Conservation (phyloP, 108 stramenopile species). For the Discostella pseudostelligera region DNA sequence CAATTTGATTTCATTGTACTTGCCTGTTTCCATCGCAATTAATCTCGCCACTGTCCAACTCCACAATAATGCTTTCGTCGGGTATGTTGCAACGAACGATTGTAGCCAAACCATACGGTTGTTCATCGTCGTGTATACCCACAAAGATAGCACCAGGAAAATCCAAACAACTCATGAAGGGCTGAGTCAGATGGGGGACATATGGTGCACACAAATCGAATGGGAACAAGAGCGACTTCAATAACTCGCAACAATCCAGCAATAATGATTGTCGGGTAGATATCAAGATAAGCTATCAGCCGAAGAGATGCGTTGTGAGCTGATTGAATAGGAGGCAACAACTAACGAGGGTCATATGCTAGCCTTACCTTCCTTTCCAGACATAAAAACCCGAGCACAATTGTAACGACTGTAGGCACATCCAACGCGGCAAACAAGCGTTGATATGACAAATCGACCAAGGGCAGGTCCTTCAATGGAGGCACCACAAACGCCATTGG, state of each 20-base stretch:
- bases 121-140: constrained; percentile 82
- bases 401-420: constrained; percentile 80
- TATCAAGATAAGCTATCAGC: constrained; percentile 66
- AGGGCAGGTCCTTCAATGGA: constrained; percentile 76
- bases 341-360: neutral
- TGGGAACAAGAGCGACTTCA: constrained; percentile 79
- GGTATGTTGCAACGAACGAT: constrained; percentile 61
- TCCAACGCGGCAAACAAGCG: constrained; percentile 76
- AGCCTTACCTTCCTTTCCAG: constrained; percentile 71
- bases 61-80: constrained; percentile 82
- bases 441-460: constrained; percentile 71
- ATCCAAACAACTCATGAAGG: constrained; percentile 79
- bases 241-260: constrained; percentile 79
- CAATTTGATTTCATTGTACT: neutral
- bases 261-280: constrained; percentile 77
- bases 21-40: constrained; percentile 67
- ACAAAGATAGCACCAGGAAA: constrained; percentile 88
- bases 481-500: constrained; percentile 78
- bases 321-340: neutral
- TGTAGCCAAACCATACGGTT: constrained; percentile 61
- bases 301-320: neutral
- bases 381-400: constrained; percentile 77
- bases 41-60: constrained; percentile 76
- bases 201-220: constrained; percentile 87
- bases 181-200: constrained; percentile 80